Evolutionary conservation across 108 stramenopile species (phyloP).

Genomic region (Stephanodiscus minutulus): DNA sequence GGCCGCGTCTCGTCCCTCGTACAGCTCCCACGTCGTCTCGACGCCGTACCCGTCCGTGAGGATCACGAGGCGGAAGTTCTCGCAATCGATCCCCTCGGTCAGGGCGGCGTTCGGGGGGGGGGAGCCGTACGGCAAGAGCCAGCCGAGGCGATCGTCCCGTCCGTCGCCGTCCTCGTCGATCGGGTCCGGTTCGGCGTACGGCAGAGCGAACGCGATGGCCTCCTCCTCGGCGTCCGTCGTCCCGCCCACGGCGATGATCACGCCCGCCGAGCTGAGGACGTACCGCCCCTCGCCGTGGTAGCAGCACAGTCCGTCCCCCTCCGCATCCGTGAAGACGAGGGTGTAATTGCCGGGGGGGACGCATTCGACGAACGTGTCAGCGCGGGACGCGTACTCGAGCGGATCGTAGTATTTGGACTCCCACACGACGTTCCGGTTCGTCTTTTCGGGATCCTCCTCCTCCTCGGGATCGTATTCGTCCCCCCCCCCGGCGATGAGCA

Average conservation of each 20-base stretch:
- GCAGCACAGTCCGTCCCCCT: constrained; percentile 37
- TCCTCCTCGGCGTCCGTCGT: constrained; percentile 25
- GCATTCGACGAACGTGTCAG: constrained; percentile 22
- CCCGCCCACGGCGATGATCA: constrained; percentile 26
- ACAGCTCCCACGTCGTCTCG: constrained; percentile 38
- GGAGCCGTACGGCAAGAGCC: constrained; percentile 35
- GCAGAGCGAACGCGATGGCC: constrained; percentile 23
- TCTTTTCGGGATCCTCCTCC: too few relatives aligned
- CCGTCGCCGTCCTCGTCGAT: constrained; percentile 31
- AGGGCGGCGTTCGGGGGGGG: constrained; percentile 20
- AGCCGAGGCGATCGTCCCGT: constrained; percentile 34
- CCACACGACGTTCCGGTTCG: constrained; percentile 23
- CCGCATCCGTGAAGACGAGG: constrained; percentile 27
- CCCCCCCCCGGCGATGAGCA: not conserved
- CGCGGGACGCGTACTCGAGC: constrained; percentile 1
- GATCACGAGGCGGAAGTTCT: constrained; percentile 32
- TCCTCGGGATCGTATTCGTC: not conserved
- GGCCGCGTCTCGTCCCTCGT: constrained; percentile 21
- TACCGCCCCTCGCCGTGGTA: constrained; percentile 38
- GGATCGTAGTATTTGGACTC: constrained; percentile 27
- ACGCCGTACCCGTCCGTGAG: constrained; percentile 35
- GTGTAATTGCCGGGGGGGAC: constrained; percentile 27
- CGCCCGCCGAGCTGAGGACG: constrained; percentile 29
- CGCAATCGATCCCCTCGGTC: constrained; percentile 31
- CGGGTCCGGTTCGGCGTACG: constrained; percentile 31